These are phyloP conservation scores for Pleurotus djamor DNA, from an alignment of 768 basidiomycete genomes.

Conservation along the genomic window DNA sequence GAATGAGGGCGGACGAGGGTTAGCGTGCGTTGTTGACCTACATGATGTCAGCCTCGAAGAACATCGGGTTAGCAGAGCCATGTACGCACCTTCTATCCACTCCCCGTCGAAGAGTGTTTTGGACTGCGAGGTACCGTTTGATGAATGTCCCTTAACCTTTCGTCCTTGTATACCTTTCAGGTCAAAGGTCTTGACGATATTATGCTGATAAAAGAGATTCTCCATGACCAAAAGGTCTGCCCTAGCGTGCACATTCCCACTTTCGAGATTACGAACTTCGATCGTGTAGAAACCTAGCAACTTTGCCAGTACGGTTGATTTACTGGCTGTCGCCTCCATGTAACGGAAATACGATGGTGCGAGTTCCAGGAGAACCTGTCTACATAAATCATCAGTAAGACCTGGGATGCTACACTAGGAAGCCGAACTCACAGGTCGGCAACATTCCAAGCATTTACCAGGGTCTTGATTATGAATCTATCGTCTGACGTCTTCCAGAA, in stretches of 20 bases:
- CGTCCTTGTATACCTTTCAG: slow-evolving; percentile 82
- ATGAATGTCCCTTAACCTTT: slow-evolving; percentile 53
- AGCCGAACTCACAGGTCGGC: slow-evolving; percentile 64
- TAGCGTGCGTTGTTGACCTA: slow-evolving; percentile 64
- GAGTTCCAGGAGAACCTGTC: slow-evolving; percentile 76
- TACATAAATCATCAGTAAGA: slow-evolving; percentile 20
- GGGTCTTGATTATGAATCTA: slow-evolving; percentile 79
- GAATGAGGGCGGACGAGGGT: slow-evolving; percentile 72
- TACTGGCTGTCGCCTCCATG: slow-evolving; percentile 66
- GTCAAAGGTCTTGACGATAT: slow-evolving; percentile 71
- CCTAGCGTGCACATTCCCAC: slow-evolving; percentile 59
- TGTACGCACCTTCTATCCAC: slow-evolving; percentile 70
- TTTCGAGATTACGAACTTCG: slow-evolving; percentile 72
- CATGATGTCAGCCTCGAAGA: neutral
- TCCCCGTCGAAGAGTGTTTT: slow-evolving; percentile 79
- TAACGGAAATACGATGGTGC: slow-evolving; percentile 80
- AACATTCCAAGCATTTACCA: slow-evolving; percentile 86
- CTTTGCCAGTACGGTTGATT: slow-evolving; percentile 72
- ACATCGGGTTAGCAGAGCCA: neutral
- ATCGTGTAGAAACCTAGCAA: slow-evolving; percentile 81
- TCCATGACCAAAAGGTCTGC: slow-evolving; percentile 84
- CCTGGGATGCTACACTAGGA: neutral
- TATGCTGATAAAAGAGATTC: slow-evolving; percentile 74
- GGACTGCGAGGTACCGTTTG: slow-evolving; percentile 29
- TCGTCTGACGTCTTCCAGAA: slow-evolving; percentile 85